Conservation (phyloP, 805 yeast species). For the Aciculoconidium aculeatum region DNA sequence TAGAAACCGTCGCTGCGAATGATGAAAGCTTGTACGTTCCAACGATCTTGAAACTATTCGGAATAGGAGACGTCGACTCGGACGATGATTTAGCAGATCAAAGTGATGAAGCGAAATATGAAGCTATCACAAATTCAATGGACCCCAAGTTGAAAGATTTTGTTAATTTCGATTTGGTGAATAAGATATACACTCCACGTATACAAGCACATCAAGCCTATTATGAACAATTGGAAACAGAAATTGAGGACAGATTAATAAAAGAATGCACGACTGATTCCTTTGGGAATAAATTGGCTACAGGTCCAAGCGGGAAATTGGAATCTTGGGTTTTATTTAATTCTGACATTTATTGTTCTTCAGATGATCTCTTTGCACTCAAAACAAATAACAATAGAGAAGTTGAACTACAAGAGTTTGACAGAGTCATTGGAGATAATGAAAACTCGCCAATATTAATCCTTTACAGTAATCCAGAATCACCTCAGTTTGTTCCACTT, state of each 20-base stretch:
- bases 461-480: conserved; percentile 60
- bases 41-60: conserved; percentile 11
- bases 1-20: conserved; percentile 35
- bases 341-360: conserved; percentile 52
- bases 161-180: conserved; percentile 39
- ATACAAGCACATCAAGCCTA: conserved; percentile 58
- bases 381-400: conserved; percentile 42
- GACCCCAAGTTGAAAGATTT: conserved; percentile 14
- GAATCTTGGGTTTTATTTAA: conserved; percentile 50
- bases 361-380: conserved; percentile 75
- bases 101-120: conserved; percentile 3
- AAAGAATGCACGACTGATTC: conserved; percentile 23
- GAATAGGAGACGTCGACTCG: conserved; percentile 8
- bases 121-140: conserved; percentile 3
- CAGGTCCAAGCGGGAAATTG: conserved; percentile 11
- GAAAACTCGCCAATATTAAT: conserved; percentile 45
- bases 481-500: conserved; percentile 48
- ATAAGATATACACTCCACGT: conserved; percentile 52
- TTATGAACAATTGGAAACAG: conserved; percentile 29
- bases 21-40: conserved; percentile 33
- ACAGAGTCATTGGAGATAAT: conserved; percentile 58
- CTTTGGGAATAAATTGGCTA: conserved; percentile 24
- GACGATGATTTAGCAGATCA: conserved; percentile 4
- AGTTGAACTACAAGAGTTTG: conserved; percentile 39
- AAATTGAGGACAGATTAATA: conserved; percentile 22